Percentiles rank a stretch among this genome's conserved stretches.
These are phyloP conservation scores for Rhodotorula toruloides DNA, from an alignment of 768 basidiomycete genomes.

Conservation along the genomic window DNA sequence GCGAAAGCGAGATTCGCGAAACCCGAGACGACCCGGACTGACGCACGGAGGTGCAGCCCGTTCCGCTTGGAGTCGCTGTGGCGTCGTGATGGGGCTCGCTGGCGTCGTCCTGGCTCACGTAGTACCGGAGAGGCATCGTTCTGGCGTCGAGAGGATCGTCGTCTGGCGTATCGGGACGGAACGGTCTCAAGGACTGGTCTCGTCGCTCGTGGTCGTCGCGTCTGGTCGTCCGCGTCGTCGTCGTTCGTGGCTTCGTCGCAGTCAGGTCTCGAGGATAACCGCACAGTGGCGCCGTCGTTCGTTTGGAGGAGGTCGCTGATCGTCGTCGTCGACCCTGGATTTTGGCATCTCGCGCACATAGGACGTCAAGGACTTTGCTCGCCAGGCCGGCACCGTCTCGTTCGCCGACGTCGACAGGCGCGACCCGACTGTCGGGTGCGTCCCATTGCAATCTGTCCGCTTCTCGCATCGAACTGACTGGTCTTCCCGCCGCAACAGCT, in stretches of 20 bases:
- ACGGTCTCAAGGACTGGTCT: too few relatives aligned
- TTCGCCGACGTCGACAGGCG: slow-evolving; percentile 94
- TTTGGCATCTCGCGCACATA: slow-evolving; percentile 45
- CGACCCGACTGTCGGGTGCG: slow-evolving; percentile 77
- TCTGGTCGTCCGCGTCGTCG: too few relatives aligned
- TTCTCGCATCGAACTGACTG: slow-evolving; percentile 9
- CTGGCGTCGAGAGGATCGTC: not conserved
- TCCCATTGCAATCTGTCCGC: not conserved
- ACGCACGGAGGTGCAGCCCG: too few relatives aligned
- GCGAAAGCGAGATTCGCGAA: not conserved
- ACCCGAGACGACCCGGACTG: too few relatives aligned
- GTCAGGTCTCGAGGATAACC: too few relatives aligned
- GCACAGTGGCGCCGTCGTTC: not conserved
- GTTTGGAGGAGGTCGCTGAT: not conserved
- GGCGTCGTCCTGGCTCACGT: not conserved
- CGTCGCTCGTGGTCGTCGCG: not conserved
- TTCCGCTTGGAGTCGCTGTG: not conserved
- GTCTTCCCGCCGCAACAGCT: slow-evolving; percentile 52
- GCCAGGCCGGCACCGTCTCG: slow-evolving; percentile 84
- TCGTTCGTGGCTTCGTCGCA: too few relatives aligned
- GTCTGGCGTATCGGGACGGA: too few relatives aligned
- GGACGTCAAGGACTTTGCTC: slow-evolving; percentile 98
- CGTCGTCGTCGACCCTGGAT: not conserved
- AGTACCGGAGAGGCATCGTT: not conserved
- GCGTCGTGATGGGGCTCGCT: too few relatives aligned